Conservation (phyloP, 176 grass and related monocot genomes). For the Saccharum spontaneum region DNA sequence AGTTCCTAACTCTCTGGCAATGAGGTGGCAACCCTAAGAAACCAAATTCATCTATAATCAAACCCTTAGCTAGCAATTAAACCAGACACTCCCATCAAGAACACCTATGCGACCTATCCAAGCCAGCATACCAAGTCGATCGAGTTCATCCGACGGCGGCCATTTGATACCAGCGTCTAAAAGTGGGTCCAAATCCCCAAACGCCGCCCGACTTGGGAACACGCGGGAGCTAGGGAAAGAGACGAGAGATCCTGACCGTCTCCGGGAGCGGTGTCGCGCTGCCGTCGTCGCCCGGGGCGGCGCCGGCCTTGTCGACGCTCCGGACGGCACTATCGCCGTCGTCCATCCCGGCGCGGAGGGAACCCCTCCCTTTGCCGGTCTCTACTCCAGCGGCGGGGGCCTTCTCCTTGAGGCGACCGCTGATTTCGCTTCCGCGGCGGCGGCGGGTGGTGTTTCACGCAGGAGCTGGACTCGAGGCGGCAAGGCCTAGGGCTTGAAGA, state of each 20-base stretch:
- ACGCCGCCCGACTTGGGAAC: not conserved
- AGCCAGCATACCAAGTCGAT: not conserved
- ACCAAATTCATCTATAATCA: not conserved
- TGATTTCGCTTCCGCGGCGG: not conserved
- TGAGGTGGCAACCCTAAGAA: not conserved
- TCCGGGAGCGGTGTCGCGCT: slow-evolving; percentile 64
- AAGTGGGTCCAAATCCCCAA: not conserved
- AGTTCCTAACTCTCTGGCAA: not conserved
- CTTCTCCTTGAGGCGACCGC: not conserved
- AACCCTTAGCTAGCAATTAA: not conserved
- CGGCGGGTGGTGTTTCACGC: not conserved
- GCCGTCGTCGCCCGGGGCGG: slow-evolving; percentile 59
- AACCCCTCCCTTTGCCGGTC: not conserved
- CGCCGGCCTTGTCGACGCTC: slow-evolving; percentile 48
- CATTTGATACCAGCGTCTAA: not conserved
- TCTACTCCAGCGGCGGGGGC: not conserved
- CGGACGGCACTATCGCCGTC: slow-evolving; percentile 52
- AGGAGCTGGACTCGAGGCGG: not conserved
- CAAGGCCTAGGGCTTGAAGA: not conserved
- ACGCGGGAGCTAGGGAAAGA: not conserved
- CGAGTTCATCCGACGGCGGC: not conserved
- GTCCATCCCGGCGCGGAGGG: slow-evolving; percentile 53
- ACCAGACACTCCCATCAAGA: not conserved
- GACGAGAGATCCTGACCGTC: slow-evolving; percentile 46
- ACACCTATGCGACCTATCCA: not conserved